Conservation (phyloP, 2,329 filamentous ascomycete genomes). For the Aspergillus unguis region DNA sequence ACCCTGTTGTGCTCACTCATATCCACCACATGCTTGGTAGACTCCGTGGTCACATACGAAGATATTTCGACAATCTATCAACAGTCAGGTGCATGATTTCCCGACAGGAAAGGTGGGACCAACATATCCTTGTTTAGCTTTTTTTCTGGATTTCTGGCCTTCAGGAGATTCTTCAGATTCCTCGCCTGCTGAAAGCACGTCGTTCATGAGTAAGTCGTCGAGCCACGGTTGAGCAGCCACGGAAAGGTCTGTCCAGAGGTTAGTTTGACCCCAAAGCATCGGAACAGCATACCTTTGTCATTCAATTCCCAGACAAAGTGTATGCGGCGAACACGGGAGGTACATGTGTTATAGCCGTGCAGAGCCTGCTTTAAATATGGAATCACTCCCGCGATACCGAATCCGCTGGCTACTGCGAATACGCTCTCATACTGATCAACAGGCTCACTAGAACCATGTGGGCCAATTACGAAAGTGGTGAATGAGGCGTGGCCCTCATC, state of each 20-base stretch:
- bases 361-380: slow-evolving; percentile 37
- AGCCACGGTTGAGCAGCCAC: background rate
- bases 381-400: slow-evolving; percentile 31
- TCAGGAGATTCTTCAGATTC: background rate
- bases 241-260: background rate
- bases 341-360: slow-evolving; percentile 31
- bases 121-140: background rate
- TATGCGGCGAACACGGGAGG: slow-evolving; percentile 25
- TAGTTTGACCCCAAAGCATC: background rate
- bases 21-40: background rate
- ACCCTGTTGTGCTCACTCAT: background rate
- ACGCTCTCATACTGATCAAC: slow-evolving; percentile 31
- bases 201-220: background rate
- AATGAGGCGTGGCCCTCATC: background rate
- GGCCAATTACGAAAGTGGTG: slow-evolving; percentile 30
- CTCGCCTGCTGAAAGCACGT: background rate
- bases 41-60: background rate
- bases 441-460: slow-evolving; percentile 27
- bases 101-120: background rate
- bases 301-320: slow-evolving; percentile 35
- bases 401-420: slow-evolving; percentile 32
- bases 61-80: background rate
- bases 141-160: background rate
- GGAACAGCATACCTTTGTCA: background rate
- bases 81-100: background rate